Conservation (phyloP, 371 early-diverging fungal species). For the Rhizomucor pusillus region DNA sequence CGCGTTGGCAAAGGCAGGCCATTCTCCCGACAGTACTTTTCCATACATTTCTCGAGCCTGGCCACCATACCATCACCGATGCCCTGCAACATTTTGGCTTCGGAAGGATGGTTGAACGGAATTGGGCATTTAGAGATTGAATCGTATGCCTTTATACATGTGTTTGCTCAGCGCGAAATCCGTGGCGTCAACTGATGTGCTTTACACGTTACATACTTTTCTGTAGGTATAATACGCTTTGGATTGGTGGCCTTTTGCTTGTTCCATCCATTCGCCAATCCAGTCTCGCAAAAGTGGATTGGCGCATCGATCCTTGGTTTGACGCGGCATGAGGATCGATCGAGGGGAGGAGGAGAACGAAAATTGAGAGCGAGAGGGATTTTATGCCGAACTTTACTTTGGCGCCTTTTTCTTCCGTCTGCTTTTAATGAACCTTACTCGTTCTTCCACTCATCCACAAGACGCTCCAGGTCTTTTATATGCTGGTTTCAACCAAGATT, state of each 20-base stretch:
- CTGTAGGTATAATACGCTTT: slow-evolving; percentile 54
- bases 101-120: slow-evolving; percentile 48
- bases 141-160: slow-evolving; percentile 55
- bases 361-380: not conserved
- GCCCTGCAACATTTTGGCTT: slow-evolving; percentile 54
- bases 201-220: slow-evolving; percentile 40
- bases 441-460: slow-evolving; percentile 42
- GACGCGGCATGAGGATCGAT: not conserved
- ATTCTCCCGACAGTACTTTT: slow-evolving; percentile 52
- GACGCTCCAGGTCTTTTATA: slow-evolving; percentile 62
- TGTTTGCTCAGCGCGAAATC: not conserved
- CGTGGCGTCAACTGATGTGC: not conserved
- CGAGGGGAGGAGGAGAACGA: too few relatives aligned
- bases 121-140: slow-evolving; percentile 58
- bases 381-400: not conserved
- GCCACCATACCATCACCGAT: slow-evolving; percentile 63
- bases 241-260: slow-evolving; percentile 26
- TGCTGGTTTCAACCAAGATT: slow-evolving; percentile 80
- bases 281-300: slow-evolving; percentile 63
- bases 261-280: slow-evolving; percentile 63
- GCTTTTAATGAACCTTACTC: slow-evolving; percentile 56
- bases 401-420: not conserved
- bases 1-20: slow-evolving; percentile 48
- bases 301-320: slow-evolving; percentile 32
- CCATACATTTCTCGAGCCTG: slow-evolving; percentile 57